Evolutionary conservation across 2,329 filamentous ascomycete species (phyloP), one percentile per base, ranked within the genome.

Genomic region (Akanthomyces uredinophilus): DNA sequence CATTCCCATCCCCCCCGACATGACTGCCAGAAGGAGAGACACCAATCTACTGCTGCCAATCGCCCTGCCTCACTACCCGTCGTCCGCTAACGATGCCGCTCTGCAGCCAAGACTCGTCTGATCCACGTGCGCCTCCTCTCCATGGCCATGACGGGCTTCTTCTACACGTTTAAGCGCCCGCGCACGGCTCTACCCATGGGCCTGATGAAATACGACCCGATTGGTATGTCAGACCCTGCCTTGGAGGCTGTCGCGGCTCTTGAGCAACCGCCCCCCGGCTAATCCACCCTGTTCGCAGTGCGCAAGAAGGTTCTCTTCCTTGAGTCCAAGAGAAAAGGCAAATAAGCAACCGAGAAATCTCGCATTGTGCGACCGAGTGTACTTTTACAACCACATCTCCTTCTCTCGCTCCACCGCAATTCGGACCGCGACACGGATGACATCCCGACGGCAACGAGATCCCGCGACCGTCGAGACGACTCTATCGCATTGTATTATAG

Each of bases 141-240:
- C 66, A 99, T 99, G 95, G 95, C 95, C 74, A 89, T 96, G 89
- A 99, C 95, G 29, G 95, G 95, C 72, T 99, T 92, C 84, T 99
- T 94, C 83, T 93, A 94, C 77, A 96, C 92, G 60, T 87, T 96
- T 76, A 83, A 89, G 69, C 88, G 96, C 63, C 93, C 92, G 14
- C 88, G 95, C 68, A 84, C 85, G 35, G 83, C 92, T 65, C 83
- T 89, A 50, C 93, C 96, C 62, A 85, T 99, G 78, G 96, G 92
- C 80, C 95, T 99, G 92, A 81, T 99, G 70, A 99, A 99, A 82
- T 99, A 99, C 78, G 95, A 99, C 74, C 95, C 95, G 47, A 93
- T 99, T 67, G 89, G 91, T 96, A 86, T 67, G 74, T 58, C 16
- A 16, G 18, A 11, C n/a, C 27, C 16, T 14, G 5, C 13, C 22